Conservation (phyloP, 192 early-diverging fungal genomes). For the Spizellomyces punctatus region DNA sequence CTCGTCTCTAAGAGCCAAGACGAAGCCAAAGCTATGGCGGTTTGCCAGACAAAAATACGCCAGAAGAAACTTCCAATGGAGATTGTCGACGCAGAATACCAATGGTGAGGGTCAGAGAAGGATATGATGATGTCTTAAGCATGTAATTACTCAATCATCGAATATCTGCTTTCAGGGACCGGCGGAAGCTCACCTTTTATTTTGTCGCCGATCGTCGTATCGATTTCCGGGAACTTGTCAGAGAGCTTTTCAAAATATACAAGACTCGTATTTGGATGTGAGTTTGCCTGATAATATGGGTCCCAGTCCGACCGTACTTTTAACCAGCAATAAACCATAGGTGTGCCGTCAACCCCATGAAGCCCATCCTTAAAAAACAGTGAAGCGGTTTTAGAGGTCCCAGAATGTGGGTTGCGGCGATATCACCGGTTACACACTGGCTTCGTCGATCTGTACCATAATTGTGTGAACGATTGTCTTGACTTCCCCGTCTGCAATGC, state of each 20-base stretch:
- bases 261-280: constrained; percentile 98
- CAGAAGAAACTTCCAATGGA: constrained; percentile 93
- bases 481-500: no score
- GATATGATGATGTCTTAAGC: not conserved
- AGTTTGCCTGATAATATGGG: not conserved
- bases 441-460: no score
- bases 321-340: constrained; percentile 12
- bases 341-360: constrained; percentile 56
- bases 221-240: constrained; percentile 94
- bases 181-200: constrained; percentile 95
- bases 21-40: constrained; percentile 82
- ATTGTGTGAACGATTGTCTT: no score
- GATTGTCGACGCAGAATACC: constrained; percentile 96
- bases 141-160: not conserved
- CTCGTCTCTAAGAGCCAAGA: constrained; percentile 82
- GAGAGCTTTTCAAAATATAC: constrained; percentile 95
- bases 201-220: constrained; percentile 92
- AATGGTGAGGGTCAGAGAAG: constrained; percentile 69
- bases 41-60: constrained; percentile 88
- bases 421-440: no score
- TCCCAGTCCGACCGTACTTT: not conserved
- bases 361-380: constrained; percentile 15
- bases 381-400: not conserved
- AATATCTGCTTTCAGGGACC: constrained; percentile 63
- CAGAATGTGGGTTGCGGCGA: no score